Evolutionary conservation across 371 early-diverging fungal species (phyloP).

Genomic region (Mucor indicus): DNA sequence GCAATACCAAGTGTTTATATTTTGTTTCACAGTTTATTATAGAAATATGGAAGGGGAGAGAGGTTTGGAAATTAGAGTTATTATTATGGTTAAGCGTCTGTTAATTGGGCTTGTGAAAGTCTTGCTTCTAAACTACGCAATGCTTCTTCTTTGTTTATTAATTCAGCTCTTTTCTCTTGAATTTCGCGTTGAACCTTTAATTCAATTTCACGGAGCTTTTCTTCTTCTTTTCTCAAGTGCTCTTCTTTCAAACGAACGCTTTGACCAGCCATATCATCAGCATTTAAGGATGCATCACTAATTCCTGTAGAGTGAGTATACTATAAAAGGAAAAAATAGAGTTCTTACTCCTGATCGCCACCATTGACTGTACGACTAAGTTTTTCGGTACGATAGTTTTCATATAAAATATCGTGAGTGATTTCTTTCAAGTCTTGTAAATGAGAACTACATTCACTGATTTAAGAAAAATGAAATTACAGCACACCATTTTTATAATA

Average conservation of each 20-base stretch:
- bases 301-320: conserved; percentile 1
- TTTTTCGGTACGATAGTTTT: conserved; percentile 91
- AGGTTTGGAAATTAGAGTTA: not conserved
- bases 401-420: conserved; percentile 84
- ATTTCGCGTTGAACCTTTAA: conserved; percentile 58
- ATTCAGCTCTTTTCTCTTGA: conserved; percentile 57
- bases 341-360: conserved; percentile 40
- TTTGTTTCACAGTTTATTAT: too few species aligned
- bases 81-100: conserved; percentile 20
- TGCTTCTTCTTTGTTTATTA: conserved; percentile 58
- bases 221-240: conserved; percentile 60
- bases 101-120: conserved; percentile 46
- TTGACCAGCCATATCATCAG: conserved; percentile 53
- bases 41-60: too few species aligned
- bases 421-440: conserved; percentile 91
- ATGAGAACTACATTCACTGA: conserved; percentile 71
- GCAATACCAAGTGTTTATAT: too few species aligned
- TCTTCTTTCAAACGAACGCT: conserved; percentile 60
- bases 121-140: conserved; percentile 54
- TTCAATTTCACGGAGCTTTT: conserved; percentile 62
- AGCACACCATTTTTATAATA: too few species aligned
- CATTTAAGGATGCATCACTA: conserved; percentile 41
- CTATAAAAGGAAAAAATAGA: not conserved
- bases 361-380: conserved; percentile 67
- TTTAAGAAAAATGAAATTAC: not conserved